These are phyloP conservation scores for Mrakiaceae sp. DNA, from an alignment of 1,284 basidiomycete species.

Conservation along the genomic window DNA sequence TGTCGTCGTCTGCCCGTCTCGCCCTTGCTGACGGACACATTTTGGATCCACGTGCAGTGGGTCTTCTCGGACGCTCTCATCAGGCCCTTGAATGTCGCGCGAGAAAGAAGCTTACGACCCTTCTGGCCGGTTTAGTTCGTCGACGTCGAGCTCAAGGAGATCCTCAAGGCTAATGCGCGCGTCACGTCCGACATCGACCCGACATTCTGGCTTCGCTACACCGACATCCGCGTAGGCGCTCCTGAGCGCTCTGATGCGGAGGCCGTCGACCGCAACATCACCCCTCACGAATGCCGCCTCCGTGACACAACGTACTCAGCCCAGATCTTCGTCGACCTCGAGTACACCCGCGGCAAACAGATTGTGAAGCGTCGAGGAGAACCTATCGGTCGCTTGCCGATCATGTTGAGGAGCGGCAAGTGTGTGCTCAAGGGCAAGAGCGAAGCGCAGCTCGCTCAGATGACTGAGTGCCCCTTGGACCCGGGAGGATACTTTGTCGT, in stretches of 20 bases:
- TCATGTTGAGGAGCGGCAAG: constrained; percentile 92
- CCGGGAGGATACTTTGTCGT: constrained; percentile 99
- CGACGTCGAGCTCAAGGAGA: constrained; percentile 92
- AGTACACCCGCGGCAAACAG: constrained; percentile 86
- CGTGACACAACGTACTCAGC: constrained; percentile 94
- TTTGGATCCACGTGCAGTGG: neutral
- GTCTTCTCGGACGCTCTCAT: neutral
- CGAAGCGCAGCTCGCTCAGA: constrained; percentile 65
- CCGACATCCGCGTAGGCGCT: constrained; percentile 82
- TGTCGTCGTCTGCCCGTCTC: neutral
- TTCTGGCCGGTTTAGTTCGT: constrained; percentile 59
- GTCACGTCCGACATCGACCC: constrained; percentile 96
- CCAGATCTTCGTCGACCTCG: constrained; percentile 86
- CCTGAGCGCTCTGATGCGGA: constrained; percentile 80
- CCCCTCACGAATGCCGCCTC: constrained; percentile 94
- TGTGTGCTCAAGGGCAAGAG: constrained; percentile 80
- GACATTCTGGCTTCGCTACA: constrained; percentile 93
- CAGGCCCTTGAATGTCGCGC: too few relatives aligned
- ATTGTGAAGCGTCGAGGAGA: constrained; percentile 76
- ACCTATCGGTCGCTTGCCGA: constrained; percentile 82
- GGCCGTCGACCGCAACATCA: constrained; percentile 69
- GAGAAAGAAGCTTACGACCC: too few relatives aligned
- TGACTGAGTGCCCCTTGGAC: constrained; percentile 96
- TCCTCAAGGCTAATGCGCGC: constrained; percentile 84
- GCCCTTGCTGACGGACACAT: neutral